A percentile compares a stretch with the other conserved stretches of the same genome.
Evolutionary conservation across 129 eudicot genomes (phyloP).

Genomic region (Artemisia annua): DNA sequence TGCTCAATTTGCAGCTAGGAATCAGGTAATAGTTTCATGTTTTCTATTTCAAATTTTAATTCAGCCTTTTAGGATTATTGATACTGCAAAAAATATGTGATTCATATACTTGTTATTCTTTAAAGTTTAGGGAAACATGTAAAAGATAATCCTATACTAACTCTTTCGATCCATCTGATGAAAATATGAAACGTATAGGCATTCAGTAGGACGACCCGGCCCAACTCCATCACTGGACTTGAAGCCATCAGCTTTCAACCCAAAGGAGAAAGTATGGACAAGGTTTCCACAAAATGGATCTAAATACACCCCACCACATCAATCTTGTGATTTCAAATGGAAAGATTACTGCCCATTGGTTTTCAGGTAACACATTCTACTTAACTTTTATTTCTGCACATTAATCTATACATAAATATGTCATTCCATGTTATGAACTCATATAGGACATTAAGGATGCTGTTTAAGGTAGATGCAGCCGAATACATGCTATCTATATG

Average conservation of each 20-base stretch:
- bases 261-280: conserved; percentile 84
- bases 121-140: neutral
- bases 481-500: conserved; percentile 97
- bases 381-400: neutral
- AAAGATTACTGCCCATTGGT: conserved; percentile 88
- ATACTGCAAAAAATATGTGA: no score
- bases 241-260: conserved; percentile 79
- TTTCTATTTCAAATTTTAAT: neutral
- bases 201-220: conserved; percentile 85
- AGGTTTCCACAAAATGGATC: conserved; percentile 85
- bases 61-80: neutral
- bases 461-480: conserved; percentile 98
- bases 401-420: neutral
- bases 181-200: conserved; percentile 43
- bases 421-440: conserved; percentile 7
- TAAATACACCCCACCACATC: conserved; percentile 79
- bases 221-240: conserved; percentile 75
- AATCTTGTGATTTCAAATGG: conserved; percentile 77
- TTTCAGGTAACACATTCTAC: conserved; percentile 53
- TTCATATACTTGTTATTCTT: neutral
- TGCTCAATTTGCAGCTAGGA: conserved; percentile 84
- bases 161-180: neutral
- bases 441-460: conserved; percentile 76
- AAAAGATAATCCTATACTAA: neutral
- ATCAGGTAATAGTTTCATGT: conserved; percentile 50